Conservation (phyloP, 352 stramenopile genomes). For the Phytopythium vexans region DNA sequence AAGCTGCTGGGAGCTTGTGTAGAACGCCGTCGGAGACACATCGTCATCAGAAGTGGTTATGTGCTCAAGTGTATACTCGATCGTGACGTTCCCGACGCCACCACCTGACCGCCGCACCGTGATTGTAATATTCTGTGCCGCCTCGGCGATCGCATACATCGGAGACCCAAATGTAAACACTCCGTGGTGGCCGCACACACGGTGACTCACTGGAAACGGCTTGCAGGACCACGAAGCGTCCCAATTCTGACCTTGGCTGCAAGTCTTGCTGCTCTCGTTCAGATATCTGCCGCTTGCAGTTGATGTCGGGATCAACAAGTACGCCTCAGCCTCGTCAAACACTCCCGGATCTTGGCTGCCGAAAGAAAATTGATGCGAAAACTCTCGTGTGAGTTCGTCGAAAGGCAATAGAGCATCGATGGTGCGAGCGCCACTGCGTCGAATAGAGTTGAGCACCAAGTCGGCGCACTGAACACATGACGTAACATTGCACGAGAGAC, state of each 20-base stretch:
- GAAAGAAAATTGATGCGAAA: slow-evolving; percentile 90
- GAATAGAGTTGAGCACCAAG: slow-evolving; percentile 88
- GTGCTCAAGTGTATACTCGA: slow-evolving; percentile 86
- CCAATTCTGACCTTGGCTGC: slow-evolving; percentile 45
- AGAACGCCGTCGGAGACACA: slow-evolving; percentile 83
- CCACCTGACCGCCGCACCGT: slow-evolving; percentile 86
- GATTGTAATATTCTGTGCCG: slow-evolving; percentile 65
- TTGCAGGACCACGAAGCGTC: slow-evolving; percentile 74
- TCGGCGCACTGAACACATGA: slow-evolving; percentile 90
- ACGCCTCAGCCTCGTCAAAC: slow-evolving; percentile 93
- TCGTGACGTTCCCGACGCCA: slow-evolving; percentile 62
- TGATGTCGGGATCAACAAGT: slow-evolving; percentile 36
- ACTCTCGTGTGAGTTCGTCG: slow-evolving; percentile 88
- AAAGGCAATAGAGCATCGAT: slow-evolving; percentile 69
- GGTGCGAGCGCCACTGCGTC: slow-evolving; percentile 78
- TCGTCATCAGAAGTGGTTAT: slow-evolving; percentile 71
- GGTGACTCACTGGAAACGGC: slow-evolving; percentile 52
- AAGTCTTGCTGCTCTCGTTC: slow-evolving; percentile 59
- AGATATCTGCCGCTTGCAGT: slow-evolving; percentile 13
- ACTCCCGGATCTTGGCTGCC: slow-evolving; percentile 82
- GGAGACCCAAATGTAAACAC: slow-evolving; percentile 88
- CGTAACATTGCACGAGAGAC: slow-evolving; percentile 73
- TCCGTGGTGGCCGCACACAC: slow-evolving; percentile 88
- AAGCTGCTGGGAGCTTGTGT: slow-evolving; percentile 81
- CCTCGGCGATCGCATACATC: slow-evolving; percentile 81